A percentile compares a stretch with the other conserved stretches of the same genome.
Conservation (phyloP, 768 basidiomycete species). For the Podaxis sp. region DNA sequence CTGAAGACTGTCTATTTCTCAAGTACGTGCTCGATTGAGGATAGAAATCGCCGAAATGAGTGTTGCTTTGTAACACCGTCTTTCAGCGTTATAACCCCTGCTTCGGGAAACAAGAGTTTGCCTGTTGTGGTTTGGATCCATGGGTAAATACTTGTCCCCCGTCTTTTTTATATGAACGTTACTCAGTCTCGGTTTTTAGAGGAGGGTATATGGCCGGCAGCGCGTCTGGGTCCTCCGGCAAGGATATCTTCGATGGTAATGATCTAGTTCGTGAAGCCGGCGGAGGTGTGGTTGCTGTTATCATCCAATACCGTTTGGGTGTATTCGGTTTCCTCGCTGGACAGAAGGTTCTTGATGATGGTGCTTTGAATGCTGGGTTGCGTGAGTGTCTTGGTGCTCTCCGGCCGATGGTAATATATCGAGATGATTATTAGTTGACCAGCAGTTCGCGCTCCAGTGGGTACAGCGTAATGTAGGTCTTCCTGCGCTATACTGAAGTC, state of each 20-base stretch:
- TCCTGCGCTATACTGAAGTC: not conserved
- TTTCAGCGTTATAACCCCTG: conserved; percentile 32
- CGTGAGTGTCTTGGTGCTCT: conserved; percentile 25
- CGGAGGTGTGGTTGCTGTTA: conserved; percentile 30
- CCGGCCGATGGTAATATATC: not conserved
- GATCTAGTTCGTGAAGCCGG: conserved; percentile 31
- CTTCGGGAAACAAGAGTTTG: conserved; percentile 21
- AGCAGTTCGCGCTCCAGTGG: conserved; percentile 39
- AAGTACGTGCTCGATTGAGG: conserved; percentile 21
- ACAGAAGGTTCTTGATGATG: conserved; percentile 33
- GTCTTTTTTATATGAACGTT: not conserved
- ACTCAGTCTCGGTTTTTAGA: conserved; percentile 9
- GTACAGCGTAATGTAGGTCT: conserved; percentile 32
- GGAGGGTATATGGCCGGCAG: conserved; percentile 28
- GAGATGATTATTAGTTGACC: conserved; percentile 29
- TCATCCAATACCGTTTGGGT: conserved; percentile 41
- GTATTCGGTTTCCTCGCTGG: conserved; percentile 45
- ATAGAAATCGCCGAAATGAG: not conserved
- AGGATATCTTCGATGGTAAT: conserved; percentile 22
- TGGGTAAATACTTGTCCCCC: conserved; percentile 19
- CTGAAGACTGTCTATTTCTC: conserved; percentile 38
- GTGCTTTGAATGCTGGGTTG: conserved; percentile 43
- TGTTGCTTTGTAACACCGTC: not conserved
- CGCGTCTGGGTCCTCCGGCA: conserved; percentile 14
- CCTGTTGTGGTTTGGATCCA: conserved; percentile 43